phyloP scores from a whole-genome alignment of 441 rosid genomes.

The Adansonia grandidieri region DNA sequence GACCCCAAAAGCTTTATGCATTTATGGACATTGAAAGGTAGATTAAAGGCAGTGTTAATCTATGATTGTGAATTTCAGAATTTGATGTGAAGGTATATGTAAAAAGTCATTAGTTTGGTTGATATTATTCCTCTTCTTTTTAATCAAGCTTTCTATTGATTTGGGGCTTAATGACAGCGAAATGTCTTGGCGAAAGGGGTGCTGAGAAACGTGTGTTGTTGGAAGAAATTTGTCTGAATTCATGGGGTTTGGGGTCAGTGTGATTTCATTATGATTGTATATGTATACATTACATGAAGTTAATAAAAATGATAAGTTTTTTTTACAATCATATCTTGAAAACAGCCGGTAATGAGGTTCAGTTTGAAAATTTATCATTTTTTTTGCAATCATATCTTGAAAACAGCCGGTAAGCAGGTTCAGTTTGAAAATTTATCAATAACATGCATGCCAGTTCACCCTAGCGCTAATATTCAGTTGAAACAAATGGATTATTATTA shows the following conservation, averaged over 20 bases:
- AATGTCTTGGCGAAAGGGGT: constrained; percentile 17
- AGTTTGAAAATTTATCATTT: background rate
- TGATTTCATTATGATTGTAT: background rate
- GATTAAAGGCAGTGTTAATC: background rate
- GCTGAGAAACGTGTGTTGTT: background rate
- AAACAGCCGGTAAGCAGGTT: too few species aligned
- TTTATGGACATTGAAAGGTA: constrained; percentile 48
- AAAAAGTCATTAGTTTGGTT: constrained; percentile 24
- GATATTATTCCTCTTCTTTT: constrained; percentile 18
- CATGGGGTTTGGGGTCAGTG: background rate
- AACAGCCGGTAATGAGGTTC: too few species aligned
- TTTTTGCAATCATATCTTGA: background rate
- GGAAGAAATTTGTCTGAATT: constrained; percentile 17
- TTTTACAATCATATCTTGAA: background rate
- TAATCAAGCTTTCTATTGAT: constrained; percentile 23
- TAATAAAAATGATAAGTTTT: background rate
- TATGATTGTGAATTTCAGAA: background rate
- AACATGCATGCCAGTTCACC: too few species aligned
- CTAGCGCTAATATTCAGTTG: too few species aligned
- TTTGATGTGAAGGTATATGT: constrained; percentile 19
- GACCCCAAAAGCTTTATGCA: constrained; percentile 33
- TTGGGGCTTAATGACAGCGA: constrained; percentile 36
- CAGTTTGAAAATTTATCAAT: too few species aligned
- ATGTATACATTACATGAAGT: background rate
- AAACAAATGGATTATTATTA: too few species aligned